Evolutionary conservation across 2,329 filamentous ascomycete genomes (phyloP).

Genomic region (Amauroascus niger): DNA sequence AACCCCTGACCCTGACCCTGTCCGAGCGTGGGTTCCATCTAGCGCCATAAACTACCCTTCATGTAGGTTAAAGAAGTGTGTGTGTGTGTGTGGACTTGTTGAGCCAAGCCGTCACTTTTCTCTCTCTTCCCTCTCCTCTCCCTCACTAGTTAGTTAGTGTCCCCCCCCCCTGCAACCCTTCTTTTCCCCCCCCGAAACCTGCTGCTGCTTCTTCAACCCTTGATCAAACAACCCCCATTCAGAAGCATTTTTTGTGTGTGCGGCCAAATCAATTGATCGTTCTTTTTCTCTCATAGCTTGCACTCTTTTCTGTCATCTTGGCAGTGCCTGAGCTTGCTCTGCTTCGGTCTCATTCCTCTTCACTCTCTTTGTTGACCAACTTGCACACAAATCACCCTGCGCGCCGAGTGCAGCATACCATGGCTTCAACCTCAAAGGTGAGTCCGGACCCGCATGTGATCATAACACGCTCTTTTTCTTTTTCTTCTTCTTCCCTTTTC

Average conservation of each 20-base stretch:
- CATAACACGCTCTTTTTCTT: no score
- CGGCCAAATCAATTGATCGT: background rate
- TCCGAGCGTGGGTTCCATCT: constrained; percentile 11
- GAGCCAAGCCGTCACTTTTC: constrained; percentile 11
- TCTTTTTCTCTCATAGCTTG: background rate
- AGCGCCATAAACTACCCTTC: constrained; percentile 9
- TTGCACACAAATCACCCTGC: background rate
- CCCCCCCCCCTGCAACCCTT: no score
- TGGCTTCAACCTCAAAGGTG: constrained; percentile 11
- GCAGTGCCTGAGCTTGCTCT: background rate
- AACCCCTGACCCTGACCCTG: constrained; percentile 13
- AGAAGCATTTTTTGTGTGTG: background rate
- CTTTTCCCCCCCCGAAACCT: constrained; percentile 5
- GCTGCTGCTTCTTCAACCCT: background rate
- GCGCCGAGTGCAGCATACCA: constrained; percentile 5
- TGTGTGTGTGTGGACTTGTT: constrained; percentile 4
- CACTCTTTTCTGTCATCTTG: background rate
- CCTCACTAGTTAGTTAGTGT: no score
- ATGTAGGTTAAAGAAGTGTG: background rate
- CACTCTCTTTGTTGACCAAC: background rate
- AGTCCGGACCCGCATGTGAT: background rate
- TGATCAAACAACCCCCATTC: constrained; percentile 1
- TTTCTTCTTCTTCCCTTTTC: no score
- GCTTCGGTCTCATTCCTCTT: background rate
- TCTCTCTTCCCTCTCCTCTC: background rate